These are phyloP conservation scores for Cercophora newfieldiana DNA, from an alignment of 495 filamentous ascomycete species.

Conservation along the genomic window DNA sequence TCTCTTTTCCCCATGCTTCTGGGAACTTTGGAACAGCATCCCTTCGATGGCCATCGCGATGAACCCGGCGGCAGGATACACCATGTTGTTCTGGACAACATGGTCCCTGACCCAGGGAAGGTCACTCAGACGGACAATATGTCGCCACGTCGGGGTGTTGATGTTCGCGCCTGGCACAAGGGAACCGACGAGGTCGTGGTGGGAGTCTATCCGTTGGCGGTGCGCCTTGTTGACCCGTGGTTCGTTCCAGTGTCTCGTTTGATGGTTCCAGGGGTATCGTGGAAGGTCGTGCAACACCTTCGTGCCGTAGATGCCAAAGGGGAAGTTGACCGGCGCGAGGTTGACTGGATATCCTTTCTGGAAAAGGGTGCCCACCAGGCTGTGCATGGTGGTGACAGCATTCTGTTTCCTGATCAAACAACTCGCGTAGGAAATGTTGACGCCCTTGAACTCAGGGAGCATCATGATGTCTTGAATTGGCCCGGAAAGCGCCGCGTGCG, in stretches of 20 bases:
- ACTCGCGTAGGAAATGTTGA: constrained; percentile 28
- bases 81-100: constrained; percentile 34
- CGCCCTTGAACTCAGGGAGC: constrained; percentile 23
- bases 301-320: constrained; percentile 31
- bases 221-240: constrained; percentile 44
- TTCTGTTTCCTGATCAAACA: constrained; percentile 36
- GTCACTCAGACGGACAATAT: constrained; percentile 42
- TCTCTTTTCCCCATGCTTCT: neutral
- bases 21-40: constrained; percentile 17
- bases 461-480: constrained; percentile 55
- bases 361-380: constrained; percentile 30
- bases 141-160: constrained; percentile 43
- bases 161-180: constrained; percentile 32
- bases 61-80: constrained; percentile 59
- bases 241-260: constrained; percentile 45
- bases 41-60: constrained; percentile 55
- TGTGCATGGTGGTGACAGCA: constrained; percentile 36
- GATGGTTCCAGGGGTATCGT: constrained; percentile 49
- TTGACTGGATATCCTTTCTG: constrained; percentile 43
- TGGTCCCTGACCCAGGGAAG: constrained; percentile 53
- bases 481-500: constrained; percentile 48
- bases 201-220: constrained; percentile 32
- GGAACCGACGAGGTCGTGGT: constrained; percentile 53
- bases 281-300: constrained; percentile 39
- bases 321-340: constrained; percentile 41